These are phyloP conservation scores for Lonicera japonica DNA, from an alignment of 129 eudicot species.

Conservation along the genomic window DNA sequence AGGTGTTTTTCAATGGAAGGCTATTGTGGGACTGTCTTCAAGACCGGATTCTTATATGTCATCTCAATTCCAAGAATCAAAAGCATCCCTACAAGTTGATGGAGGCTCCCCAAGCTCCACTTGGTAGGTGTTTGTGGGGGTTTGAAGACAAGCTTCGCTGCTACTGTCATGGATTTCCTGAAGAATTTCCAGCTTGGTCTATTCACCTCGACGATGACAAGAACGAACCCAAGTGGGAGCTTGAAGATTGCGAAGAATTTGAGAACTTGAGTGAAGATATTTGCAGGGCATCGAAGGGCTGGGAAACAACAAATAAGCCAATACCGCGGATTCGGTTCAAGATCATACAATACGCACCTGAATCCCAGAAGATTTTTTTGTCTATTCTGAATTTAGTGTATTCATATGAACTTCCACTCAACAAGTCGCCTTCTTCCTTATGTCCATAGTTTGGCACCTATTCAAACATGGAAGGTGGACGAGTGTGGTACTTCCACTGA, in stretches of 20 bases:
- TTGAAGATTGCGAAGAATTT: neutral
- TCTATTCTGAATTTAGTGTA: neutral
- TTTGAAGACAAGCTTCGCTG: neutral
- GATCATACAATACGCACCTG: neutral
- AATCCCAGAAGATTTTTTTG: neutral
- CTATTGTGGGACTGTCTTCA: neutral
- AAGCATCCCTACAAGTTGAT: neutral
- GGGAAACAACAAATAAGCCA: neutral
- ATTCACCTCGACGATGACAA: neutral
- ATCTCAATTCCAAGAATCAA: neutral
- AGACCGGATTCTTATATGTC: conserved; percentile 1
- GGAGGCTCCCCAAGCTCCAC: conserved; percentile 3
- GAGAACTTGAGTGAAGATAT: conserved; percentile 2
- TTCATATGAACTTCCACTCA: neutral
- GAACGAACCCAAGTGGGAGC: neutral
- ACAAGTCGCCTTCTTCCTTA: neutral
- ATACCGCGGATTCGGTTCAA: neutral
- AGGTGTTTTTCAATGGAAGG: neutral
- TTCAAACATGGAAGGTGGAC: neutral
- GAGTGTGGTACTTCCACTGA: neutral
- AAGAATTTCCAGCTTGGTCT: conserved; percentile 2
- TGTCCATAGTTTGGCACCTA: neutral
- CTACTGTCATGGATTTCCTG: conserved; percentile 3
- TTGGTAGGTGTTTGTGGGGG: conserved; percentile 9
- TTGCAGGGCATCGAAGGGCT: too few species aligned